Evolutionary conservation across 495 filamentous ascomycete genomes (phyloP), one percentile per base, ranked within the genome.

Genomic region (Xylaria grammica): DNA sequence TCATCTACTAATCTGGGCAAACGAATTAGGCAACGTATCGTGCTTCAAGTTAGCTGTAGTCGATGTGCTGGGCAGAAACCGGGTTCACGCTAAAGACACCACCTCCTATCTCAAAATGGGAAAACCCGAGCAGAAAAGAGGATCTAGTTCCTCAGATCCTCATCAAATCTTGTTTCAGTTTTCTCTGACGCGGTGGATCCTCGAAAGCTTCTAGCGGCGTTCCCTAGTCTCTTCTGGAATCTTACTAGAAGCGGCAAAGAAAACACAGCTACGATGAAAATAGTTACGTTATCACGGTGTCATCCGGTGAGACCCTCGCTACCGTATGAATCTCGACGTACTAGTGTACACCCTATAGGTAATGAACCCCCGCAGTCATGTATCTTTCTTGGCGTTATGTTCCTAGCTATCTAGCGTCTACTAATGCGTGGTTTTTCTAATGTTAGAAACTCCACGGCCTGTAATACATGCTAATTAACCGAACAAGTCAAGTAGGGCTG

Each of bases 391-490:
- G 32, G 48, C 10, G 8, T 20, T 36, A 30, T 4, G 10, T 26
- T 49, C 45, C 45, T 49, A 36, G 4, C 32, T 36, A 36, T 36
- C 32, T 58, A 60, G 56, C 38, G 54, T 49, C 10, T 2, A 13
- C 61, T 63, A 56, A 63, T 63, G 61, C 61, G 52, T 57, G 61
- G 61, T 63, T 56, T 63, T 63, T 63, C 51, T 63, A 53, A 54
- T 55, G 49, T 54, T 59, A 59, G 56, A 59, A 48, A 45, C 30
- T 30, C 20, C 54, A 44, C 24, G 54, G 54, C 38, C 15, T 11
- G 54, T 42, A 36, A 11, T 42, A 17, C 3, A 42, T 42, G 15
- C 5, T 3, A 10, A 11, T 36, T 44, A 45, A 30, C 26, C 5
- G 34, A 6, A 36, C 5, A 5, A 36, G 11, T 11, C 34, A 32